Base-by-base conservation (phyloP, 2,329 filamentous ascomycete genomes). In the Fusarium floridanum region DNA sequence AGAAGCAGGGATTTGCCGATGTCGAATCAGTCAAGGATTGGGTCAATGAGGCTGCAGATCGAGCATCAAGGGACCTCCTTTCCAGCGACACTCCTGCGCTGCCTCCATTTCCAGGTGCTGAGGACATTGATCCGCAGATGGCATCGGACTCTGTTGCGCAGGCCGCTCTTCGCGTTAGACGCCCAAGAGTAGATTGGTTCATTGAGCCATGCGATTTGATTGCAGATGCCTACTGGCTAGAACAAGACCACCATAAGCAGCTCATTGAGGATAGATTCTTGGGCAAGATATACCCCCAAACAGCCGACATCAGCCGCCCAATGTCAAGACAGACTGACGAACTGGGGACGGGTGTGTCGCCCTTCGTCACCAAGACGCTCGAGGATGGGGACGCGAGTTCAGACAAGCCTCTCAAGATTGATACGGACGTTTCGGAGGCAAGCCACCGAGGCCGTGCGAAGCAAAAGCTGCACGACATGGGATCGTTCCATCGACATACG, bases 171-270 rank as follows among this genome's bases (percentile, higher is more conserved):
- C 95, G 95, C 71, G 85, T 90, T 5, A 91, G 91, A 66, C 90
- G 95, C 59, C 92, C 93, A 1, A 90, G 94, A 68, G 91, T 95
- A 27, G 95, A 97, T 79, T 98, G 97, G 97, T 88, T 90, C 43
- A 90, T 95, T 20, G 90, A 93, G 53, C 94, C 96, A 1, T 92
- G 94, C 66, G 95, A 98, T 80, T 88, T 98, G 82, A 86, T 98
- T 56, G 95, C 95, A 6, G 97, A 99, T 84, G 88, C 93, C 1
- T 94, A 95, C 79, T 99, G 97, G 97, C 85, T 97, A 24, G 95
- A 98, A 81, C 91, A 95, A 78, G 90, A 89, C 36, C 87, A 92
- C 67, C 95, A 98, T 82, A 97, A 95, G 81, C 88, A 88, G 62
- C 86, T 95, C 32, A 92, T 98, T 48, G 94, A 97, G 80, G 93